phyloP scores from a whole-genome alignment of 768 basidiomycete genomes.

The Suillus luteus region DNA sequence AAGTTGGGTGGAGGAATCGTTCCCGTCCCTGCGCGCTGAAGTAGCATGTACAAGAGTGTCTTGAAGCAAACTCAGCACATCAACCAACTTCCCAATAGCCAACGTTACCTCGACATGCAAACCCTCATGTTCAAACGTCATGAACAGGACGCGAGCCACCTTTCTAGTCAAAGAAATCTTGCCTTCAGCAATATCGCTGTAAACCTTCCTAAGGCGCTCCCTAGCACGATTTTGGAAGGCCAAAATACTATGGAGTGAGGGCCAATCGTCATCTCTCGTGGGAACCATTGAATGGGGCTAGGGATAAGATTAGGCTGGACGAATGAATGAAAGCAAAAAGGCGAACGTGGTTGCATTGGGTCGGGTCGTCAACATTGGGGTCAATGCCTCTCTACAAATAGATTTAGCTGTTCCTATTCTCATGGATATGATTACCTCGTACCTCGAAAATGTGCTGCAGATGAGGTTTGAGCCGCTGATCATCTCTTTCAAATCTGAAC shows the following conservation, averaged over 20 bases:
- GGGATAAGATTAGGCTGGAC: slow-evolving; percentile 8
- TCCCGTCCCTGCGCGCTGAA: slow-evolving; percentile 77
- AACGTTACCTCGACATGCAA: slow-evolving; percentile 72
- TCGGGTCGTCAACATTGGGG: slow-evolving; percentile 90
- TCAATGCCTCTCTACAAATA: slow-evolving; percentile 85
- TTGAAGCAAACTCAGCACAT: slow-evolving; percentile 22
- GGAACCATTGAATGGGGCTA: slow-evolving; percentile 93
- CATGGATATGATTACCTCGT: background rate
- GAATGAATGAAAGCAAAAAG: background rate
- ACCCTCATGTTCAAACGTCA: slow-evolving; percentile 91
- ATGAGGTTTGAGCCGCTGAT: slow-evolving; percentile 13
- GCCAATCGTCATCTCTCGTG: slow-evolving; percentile 81
- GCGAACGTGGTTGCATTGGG: slow-evolving; percentile 73
- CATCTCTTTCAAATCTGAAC: slow-evolving; percentile 15
- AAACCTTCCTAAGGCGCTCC: slow-evolving; percentile 67
- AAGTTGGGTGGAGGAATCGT: slow-evolving; percentile 82
- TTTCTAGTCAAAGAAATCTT: slow-evolving; percentile 56
- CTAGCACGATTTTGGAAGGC: slow-evolving; percentile 80
- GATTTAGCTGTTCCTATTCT: background rate
- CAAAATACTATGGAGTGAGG: slow-evolving; percentile 65
- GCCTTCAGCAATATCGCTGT: slow-evolving; percentile 65
- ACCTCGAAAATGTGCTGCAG: slow-evolving; percentile 73
- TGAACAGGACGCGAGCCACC: slow-evolving; percentile 79
- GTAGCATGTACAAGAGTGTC: slow-evolving; percentile 93
- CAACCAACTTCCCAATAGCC: slow-evolving; percentile 1